phyloP scores from a whole-genome alignment of 148 eudicot genomes.

The Nyssa sinensis region DNA sequence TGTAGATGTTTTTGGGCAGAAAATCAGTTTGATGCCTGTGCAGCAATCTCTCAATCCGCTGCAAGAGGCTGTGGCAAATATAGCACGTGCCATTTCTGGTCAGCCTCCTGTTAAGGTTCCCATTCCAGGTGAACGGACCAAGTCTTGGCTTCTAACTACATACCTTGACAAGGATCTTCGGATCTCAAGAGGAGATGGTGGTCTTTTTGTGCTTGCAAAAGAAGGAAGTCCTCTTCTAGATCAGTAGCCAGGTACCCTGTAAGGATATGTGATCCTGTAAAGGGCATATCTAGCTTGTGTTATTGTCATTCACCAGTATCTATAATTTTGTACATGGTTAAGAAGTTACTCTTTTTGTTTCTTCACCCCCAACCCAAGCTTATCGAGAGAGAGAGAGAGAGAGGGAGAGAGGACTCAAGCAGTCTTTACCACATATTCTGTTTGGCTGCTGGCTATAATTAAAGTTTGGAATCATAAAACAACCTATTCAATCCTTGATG shows the following conservation, averaged over 20 bases:
- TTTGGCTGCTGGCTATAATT: neutral
- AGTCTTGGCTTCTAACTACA: slow-evolving; percentile 80
- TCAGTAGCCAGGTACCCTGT: slow-evolving; percentile 32
- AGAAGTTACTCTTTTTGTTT: neutral
- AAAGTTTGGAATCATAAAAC: neutral
- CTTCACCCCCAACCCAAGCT: too few relatives aligned
- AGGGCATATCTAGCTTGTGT: neutral
- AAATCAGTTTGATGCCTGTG: slow-evolving; percentile 57
- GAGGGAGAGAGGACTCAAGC: neutral
- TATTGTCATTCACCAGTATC: neutral
- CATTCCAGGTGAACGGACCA: slow-evolving; percentile 71
- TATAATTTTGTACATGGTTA: neutral
- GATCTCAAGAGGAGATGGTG: slow-evolving; percentile 97
- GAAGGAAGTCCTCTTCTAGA: slow-evolving; percentile 85
- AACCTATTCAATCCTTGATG: neutral
- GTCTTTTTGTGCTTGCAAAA: slow-evolving; percentile 88
- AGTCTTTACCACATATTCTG: neutral
- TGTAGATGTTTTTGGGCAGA: slow-evolving; percentile 81
- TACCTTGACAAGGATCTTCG: slow-evolving; percentile 88
- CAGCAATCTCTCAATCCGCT: slow-evolving; percentile 78
- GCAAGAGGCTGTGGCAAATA: slow-evolving; percentile 63
- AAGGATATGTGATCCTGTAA: neutral
- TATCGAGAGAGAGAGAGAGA: neutral
- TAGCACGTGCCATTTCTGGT: slow-evolving; percentile 54
- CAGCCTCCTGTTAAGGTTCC: slow-evolving; percentile 73